These are phyloP conservation scores for Curvularia hawaiiensis DNA, from an alignment of 2,329 filamentous ascomycete species.

Conservation along the genomic window DNA sequence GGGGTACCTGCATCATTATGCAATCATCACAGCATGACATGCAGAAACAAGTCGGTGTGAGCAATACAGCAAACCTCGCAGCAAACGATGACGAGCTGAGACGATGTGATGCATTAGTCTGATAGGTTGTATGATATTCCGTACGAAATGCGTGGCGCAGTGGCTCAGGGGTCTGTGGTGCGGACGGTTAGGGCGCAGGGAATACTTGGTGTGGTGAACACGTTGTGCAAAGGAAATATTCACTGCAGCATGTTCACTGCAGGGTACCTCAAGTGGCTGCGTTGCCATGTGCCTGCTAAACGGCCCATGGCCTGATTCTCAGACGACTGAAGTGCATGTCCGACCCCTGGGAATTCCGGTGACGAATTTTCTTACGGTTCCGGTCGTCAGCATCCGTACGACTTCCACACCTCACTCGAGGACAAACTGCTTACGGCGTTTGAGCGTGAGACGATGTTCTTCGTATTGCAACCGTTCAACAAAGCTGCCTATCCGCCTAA, in stretches of 20 bases:
- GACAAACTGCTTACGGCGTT: not conserved
- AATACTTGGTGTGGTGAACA: not conserved
- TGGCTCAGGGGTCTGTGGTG: not conserved
- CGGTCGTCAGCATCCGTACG: not conserved
- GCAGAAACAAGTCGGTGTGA: conserved; percentile 1
- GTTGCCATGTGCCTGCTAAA: not conserved
- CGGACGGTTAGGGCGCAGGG: not conserved
- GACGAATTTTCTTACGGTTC: not conserved
- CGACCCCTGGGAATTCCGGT: not conserved
- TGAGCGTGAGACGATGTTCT: not conserved
- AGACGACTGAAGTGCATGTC: not conserved
- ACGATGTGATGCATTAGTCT: conserved; percentile 1
- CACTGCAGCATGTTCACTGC: not conserved
- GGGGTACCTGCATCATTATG: not conserved
- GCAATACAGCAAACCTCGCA: not conserved
- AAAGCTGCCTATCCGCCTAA: not conserved
- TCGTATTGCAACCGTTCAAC: not conserved
- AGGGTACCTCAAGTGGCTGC: not conserved
- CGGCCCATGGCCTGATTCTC: not conserved
- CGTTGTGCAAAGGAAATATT: conserved; percentile 2
- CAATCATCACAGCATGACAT: conserved; percentile 1
- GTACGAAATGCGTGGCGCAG: not conserved
- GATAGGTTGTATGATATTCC: not conserved
- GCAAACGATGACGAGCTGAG: conserved; percentile 1
- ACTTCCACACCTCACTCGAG: not conserved